A percentile compares a stretch with the other conserved stretches of the same genome.
These are phyloP conservation scores for Elongisporangium senticosum DNA, from an alignment of 352 stramenopile genomes.

Conservation along the genomic window DNA sequence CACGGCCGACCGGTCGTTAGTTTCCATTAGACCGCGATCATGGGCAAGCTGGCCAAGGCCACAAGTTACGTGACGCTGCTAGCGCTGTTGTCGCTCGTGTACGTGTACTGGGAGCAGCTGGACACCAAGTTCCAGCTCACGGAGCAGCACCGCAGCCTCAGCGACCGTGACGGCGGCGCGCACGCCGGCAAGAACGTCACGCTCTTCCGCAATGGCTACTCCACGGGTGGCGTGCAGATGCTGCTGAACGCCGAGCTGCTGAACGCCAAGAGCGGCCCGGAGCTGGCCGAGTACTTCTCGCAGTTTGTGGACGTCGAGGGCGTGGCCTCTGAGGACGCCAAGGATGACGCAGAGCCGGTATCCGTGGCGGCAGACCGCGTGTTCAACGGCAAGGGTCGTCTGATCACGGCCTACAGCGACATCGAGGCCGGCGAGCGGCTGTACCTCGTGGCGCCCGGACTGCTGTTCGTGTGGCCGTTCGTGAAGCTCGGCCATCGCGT, in stretches of 20 bases:
- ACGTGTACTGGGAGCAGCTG: slow-evolving; percentile 49
- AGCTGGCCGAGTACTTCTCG: slow-evolving; percentile 75
- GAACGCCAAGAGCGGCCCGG: slow-evolving; percentile 33
- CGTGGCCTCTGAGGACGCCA: slow-evolving; percentile 8
- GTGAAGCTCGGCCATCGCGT: slow-evolving; percentile 74
- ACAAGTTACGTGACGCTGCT: slow-evolving; percentile 33
- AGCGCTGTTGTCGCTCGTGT: slow-evolving; percentile 33
- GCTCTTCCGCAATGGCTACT: slow-evolving; percentile 78
- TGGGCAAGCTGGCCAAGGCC: slow-evolving; percentile 47
- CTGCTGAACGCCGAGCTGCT: slow-evolving; percentile 54
- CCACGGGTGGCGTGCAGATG: slow-evolving; percentile 67
- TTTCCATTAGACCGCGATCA: slow-evolving; percentile 9
- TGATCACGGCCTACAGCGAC: slow-evolving; percentile 47
- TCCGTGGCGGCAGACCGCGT: slow-evolving; percentile 60
- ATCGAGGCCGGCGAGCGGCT: slow-evolving; percentile 49
- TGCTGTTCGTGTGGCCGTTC: slow-evolving; percentile 81
- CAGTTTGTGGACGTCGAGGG: slow-evolving; percentile 76
- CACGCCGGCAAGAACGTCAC: slow-evolving; percentile 54
- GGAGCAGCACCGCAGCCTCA: slow-evolving; percentile 46
- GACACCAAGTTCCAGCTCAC: slow-evolving; percentile 53
- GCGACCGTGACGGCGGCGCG: slow-evolving; percentile 18
- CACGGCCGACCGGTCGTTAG: not conserved
- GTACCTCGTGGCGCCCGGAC: slow-evolving; percentile 63
- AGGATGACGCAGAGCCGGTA: slow-evolving; percentile 12
- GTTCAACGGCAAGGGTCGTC: slow-evolving; percentile 55